phyloP scores from a whole-genome alignment of 2,329 filamentous ascomycete genomes.

The Decorospora gaudefroyi region DNA sequence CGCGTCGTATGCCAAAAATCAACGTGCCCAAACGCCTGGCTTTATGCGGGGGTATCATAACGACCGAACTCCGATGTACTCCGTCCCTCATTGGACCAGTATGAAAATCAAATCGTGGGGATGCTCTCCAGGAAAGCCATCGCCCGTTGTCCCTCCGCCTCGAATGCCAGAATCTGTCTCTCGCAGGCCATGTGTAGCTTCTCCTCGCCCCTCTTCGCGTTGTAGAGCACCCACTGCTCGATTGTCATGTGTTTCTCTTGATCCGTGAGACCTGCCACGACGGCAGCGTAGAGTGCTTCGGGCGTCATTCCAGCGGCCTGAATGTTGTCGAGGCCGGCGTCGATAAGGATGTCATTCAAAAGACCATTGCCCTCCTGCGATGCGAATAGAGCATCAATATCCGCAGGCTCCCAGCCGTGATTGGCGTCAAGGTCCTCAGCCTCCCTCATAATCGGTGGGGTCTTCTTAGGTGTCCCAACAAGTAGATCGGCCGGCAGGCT shows the following conservation, averaged over 20 bases:
- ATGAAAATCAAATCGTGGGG: constrained; percentile 18
- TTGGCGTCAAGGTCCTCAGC: constrained; percentile 15
- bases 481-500: constrained; percentile 23
- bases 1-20: constrained; percentile 1
- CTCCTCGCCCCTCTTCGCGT: constrained; percentile 78
- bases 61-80: constrained; percentile 19
- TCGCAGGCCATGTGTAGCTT: constrained; percentile 82
- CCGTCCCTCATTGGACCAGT: constrained; percentile 8
- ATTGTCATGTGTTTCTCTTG: constrained; percentile 89
- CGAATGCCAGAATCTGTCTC: constrained; percentile 78
- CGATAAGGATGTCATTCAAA: constrained; percentile 37
- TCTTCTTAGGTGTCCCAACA: constrained; percentile 47
- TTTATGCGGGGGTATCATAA: constrained; percentile 30
- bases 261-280: constrained; percentile 67
- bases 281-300: constrained; percentile 53
- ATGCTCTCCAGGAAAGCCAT: constrained; percentile 72
- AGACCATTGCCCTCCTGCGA: constrained; percentile 31
- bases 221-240: constrained; percentile 86
- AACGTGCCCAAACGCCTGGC: constrained; percentile 5
- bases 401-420: constrained; percentile 70
- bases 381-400: constrained; percentile 72
- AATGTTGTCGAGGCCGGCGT: constrained; percentile 41
- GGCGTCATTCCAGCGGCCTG: constrained; percentile 20
- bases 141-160: constrained; percentile 78
- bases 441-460: constrained; percentile 23